These are phyloP conservation scores for Aotearoamyces nothofagi DNA, from an alignment of 2,329 filamentous ascomycete genomes.

Conservation along the genomic window DNA sequence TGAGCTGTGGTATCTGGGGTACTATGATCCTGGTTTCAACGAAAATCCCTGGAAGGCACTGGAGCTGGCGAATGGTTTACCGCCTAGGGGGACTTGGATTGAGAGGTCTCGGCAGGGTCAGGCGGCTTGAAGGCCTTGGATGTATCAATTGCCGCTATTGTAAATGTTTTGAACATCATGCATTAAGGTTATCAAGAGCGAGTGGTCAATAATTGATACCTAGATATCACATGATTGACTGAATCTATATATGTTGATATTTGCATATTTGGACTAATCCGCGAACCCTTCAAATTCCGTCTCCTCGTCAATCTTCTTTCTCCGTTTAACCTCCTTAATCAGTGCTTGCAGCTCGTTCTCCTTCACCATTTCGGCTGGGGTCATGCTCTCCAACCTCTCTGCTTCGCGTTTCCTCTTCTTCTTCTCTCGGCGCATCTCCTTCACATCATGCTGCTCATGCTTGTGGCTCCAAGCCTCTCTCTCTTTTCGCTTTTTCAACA, in stretches of 20 bases:
- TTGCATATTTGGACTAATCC: too few relatives aligned
- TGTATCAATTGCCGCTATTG: too few relatives aligned
- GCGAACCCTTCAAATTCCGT: conserved; percentile 21
- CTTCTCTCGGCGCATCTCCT: conserved; percentile 46
- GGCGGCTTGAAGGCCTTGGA: too few relatives aligned
- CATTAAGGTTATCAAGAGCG: too few relatives aligned
- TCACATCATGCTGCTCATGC: conserved; percentile 47
- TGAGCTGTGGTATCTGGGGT: conserved; percentile 44
- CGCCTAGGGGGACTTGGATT: conserved; percentile 31
- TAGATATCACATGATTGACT: too few relatives aligned
- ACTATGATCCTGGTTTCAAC: conserved; percentile 55
- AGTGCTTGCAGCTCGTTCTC: conserved; percentile 47
- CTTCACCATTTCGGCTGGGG: conserved; percentile 51
- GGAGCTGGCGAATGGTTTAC: conserved; percentile 30
- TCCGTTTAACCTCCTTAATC: conserved; percentile 45
- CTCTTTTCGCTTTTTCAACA: conserved; percentile 40
- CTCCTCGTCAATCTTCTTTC: conserved; percentile 23
- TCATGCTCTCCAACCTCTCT: conserved; percentile 47
- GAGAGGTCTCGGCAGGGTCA: too few relatives aligned
- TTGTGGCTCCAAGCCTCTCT: conserved; percentile 62
- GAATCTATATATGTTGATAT: too few relatives aligned
- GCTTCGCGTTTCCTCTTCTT: conserved; percentile 48
- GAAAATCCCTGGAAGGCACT: conserved; percentile 56
- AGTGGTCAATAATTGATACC: too few relatives aligned
- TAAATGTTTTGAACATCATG: too few relatives aligned